Base-by-base conservation (phyloP, 2,329 filamentous ascomycete genomes). In the Epichloe typhina region DNA sequence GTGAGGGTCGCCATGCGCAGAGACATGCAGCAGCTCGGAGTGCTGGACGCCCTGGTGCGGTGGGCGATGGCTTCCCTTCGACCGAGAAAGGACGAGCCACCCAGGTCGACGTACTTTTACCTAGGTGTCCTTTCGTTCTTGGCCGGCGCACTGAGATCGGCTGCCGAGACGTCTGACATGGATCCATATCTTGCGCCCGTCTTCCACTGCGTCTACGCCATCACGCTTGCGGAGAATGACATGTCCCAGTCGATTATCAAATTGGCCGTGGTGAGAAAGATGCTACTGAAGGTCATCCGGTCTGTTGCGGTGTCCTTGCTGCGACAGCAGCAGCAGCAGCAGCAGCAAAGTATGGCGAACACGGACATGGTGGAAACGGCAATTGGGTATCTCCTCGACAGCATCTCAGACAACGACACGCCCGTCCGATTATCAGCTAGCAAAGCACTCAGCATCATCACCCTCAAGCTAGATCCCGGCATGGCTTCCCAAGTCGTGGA, bases 401-500 rank as follows among this genome's bases (percentile, higher is more conserved):
- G 78, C 12, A 72, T 97, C 1, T 82, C 82, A 2, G 93, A 98
- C 64, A 86, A 87, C 53, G 90, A 97, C 60, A 96, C 90, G 0
- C 88, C 89, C 0, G 90, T 98, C 12, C 77, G 93, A 38, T 80
- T 95, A 59, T 86, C 91, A 35, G 88, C 91, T 19, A 95, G 89
- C 65, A 98, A 98, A 68, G 86, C 89, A 4, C 77, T 97, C 43
- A 95, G 89, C 65, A 77, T 95, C 49, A 82, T 97, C 56, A 84
- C 90, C 0, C 71, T 94, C 47, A 90, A 86, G 57, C 69, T 98
- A 7, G 81, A 89, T 43, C 68, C 79, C 0, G 84, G 84, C 21
- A 89, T 96, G 84, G 88, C 87, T 1, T 77, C 79, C 1, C 86
- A 97, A 61, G 84, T 98, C 11, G 83, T 96, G 12, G 86, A 95